phyloP scores from a whole-genome alignment of 305 asterid species.

The Solanum hybrid region DNA sequence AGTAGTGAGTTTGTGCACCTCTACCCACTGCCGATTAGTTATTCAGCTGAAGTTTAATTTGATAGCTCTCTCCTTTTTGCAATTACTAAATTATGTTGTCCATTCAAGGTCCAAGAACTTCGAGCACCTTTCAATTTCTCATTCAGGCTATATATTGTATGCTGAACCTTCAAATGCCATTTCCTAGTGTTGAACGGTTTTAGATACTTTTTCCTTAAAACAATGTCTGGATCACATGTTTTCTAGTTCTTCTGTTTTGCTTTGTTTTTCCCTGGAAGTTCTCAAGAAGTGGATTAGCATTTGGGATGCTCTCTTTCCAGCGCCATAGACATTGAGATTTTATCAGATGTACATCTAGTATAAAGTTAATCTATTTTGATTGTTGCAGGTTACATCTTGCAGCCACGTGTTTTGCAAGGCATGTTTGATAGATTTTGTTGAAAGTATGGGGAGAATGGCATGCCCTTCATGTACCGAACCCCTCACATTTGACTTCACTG shows the following conservation, averaged over 20 bases:
- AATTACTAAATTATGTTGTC: not conserved
- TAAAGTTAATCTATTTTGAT: not conserved
- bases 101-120: not conserved
- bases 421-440: not conserved
- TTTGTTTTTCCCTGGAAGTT: too few species aligned
- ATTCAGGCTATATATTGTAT: not conserved
- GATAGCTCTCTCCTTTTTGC: not conserved
- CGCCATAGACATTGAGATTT: not conserved
- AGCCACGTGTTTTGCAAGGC: slow-evolving; percentile 65
- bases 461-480: not conserved
- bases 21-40: too few species aligned
- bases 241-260: not conserved
- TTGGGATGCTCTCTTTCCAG: not conserved
- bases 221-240: not conserved
- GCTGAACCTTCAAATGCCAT: not conserved
- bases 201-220: too few species aligned
- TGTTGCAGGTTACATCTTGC: slow-evolving; percentile 53
- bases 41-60: not conserved
- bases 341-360: not conserved
- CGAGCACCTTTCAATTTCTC: not conserved
- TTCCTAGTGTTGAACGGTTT: too few species aligned
- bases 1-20: not conserved
- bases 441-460: not conserved
- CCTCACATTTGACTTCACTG: not conserved
- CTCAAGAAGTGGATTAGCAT: too few species aligned